Evolutionary conservation across 2,329 filamentous ascomycete genomes (phyloP).

Genomic region (Cladobotryum protrusum): DNA sequence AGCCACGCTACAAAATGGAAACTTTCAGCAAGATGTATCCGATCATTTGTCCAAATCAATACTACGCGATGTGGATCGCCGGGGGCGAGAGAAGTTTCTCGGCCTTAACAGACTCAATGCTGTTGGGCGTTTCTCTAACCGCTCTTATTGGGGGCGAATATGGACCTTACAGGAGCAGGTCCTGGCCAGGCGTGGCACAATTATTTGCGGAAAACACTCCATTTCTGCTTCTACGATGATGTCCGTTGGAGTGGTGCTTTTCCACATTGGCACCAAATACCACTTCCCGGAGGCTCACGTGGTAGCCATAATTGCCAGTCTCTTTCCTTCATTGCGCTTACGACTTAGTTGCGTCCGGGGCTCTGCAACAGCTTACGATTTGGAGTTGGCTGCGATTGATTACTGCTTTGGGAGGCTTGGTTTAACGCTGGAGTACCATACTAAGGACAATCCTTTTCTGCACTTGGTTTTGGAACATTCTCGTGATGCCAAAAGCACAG

Average conservation of each 20-base stretch:
- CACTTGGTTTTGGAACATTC: background rate
- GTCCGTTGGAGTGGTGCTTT: background rate
- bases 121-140: background rate
- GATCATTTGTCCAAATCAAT: background rate
- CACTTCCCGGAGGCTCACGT: background rate
- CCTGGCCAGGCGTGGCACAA: background rate
- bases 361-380: background rate
- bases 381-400: background rate
- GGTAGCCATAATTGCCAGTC: background rate
- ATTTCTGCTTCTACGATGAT: background rate
- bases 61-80: background rate
- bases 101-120: conserved; percentile 1
- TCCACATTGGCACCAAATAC: background rate
- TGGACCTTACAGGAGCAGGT: conserved; percentile 8
- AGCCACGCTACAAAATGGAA: background rate
- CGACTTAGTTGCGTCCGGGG: background rate
- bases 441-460: background rate
- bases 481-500: background rate
- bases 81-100: background rate
- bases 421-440: background rate
- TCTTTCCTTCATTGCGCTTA: background rate
- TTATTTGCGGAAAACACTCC: background rate
- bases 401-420: background rate
- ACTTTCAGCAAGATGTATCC: background rate
- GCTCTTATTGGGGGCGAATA: conserved; percentile 1